These are phyloP conservation scores for Cytospora mali DNA, from an alignment of 2,329 filamentous ascomycete genomes.

Conservation along the genomic window DNA sequence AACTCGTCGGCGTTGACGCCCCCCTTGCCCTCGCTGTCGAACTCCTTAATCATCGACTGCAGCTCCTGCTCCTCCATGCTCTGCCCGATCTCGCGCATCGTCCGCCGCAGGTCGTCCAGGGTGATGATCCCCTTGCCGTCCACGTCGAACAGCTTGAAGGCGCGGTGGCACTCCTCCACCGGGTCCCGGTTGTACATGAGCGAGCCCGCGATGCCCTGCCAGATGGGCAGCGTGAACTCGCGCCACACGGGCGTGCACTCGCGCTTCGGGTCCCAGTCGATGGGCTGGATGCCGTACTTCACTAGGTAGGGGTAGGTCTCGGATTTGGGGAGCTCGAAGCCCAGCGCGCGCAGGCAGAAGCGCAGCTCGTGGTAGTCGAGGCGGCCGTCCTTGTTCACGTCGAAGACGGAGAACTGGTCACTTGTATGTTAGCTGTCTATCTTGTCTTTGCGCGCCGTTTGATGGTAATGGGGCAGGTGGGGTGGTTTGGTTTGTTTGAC, in stretches of 20 bases:
- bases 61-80: conserved; percentile 92
- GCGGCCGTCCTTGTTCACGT: conserved; percentile 90
- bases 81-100: conserved; percentile 90
- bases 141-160: conserved; percentile 91
- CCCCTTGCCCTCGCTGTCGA: conserved; percentile 92
- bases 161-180: conserved; percentile 84
- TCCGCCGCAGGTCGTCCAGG: conserved; percentile 81
- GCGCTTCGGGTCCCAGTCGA: conserved; percentile 57
- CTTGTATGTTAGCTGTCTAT: conserved; percentile 28
- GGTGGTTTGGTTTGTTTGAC: conserved; percentile 41
- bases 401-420: conserved; percentile 84
- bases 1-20: conserved; percentile 73
- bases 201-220: conserved; percentile 76
- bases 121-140: conserved; percentile 91
- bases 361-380: conserved; percentile 99
- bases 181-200: conserved; percentile 84
- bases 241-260: conserved; percentile 66
- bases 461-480: not conserved
- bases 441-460: not conserved
- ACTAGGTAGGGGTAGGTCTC: conserved; percentile 83
- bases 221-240: conserved; percentile 71
- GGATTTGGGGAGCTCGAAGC: conserved; percentile 85
- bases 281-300: conserved; percentile 74
- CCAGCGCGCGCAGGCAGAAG: conserved; percentile 92
- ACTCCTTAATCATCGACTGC: conserved; percentile 95